Percentiles rank a stretch among this genome's conserved stretches.
These are phyloP conservation scores for Vaccinium corymbosum DNA, from an alignment of 148 eudicot species.

Conservation along the genomic window DNA sequence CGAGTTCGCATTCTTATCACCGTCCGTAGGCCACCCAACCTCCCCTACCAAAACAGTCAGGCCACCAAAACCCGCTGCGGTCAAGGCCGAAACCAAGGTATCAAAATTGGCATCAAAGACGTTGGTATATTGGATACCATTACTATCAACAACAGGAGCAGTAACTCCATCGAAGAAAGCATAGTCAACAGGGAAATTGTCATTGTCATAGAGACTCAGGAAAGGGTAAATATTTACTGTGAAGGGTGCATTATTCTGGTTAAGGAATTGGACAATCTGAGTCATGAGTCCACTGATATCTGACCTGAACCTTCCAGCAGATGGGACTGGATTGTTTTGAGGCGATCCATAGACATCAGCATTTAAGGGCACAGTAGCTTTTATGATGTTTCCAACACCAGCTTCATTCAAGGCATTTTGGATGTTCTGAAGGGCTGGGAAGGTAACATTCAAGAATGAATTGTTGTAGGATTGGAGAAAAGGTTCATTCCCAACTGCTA, in stretches of 20 bases:
- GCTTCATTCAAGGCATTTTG: constrained; percentile 84
- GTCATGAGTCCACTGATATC: constrained; percentile 58
- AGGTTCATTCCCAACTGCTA: constrained; percentile 92
- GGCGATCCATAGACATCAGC: constrained; percentile 85
- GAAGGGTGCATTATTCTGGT: constrained; percentile 78
- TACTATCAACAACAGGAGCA: constrained; percentile 45
- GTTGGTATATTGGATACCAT: constrained; percentile 58
- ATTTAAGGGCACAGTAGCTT: constrained; percentile 81
- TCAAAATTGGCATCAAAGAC: constrained; percentile 90
- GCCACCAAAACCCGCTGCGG: constrained; percentile 45
- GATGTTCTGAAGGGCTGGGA: constrained; percentile 82
- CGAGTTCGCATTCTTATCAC: constrained; percentile 67
- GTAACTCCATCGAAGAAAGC: constrained; percentile 85
- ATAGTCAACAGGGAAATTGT: constrained; percentile 67
- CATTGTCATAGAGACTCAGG: constrained; percentile 63
- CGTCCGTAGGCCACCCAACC: constrained; percentile 98
- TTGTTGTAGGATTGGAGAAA: constrained; percentile 67
- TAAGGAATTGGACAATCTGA: constrained; percentile 53
- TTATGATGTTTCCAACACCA: constrained; percentile 53
- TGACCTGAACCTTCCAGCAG: constrained; percentile 69
- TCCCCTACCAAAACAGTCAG: constrained; percentile 72
- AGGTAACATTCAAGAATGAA: constrained; percentile 49
- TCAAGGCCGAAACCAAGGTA: constrained; percentile 73
- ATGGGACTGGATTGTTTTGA: constrained; percentile 52
- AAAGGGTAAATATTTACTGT: constrained; percentile 88